A percentile compares a stretch with the other conserved stretches of the same genome.
Evolutionary conservation across 2,329 filamentous ascomycete species (phyloP).

Genomic region (Aspergillus pseudoglaucus): DNA sequence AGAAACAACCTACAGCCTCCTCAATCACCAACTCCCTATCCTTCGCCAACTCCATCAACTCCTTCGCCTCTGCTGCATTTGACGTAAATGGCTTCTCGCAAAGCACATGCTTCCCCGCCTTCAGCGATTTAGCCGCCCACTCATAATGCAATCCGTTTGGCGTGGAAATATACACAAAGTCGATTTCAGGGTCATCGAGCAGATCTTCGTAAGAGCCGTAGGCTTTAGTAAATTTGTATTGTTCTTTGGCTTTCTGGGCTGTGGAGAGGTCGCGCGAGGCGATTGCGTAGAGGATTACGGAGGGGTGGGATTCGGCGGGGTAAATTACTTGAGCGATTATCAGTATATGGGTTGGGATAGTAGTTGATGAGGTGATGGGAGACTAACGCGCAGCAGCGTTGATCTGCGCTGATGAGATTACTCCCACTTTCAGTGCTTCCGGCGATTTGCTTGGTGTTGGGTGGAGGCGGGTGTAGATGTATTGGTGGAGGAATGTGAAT

Average conservation of each 20-base stretch:
- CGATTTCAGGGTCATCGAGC: slow-evolving; percentile 27
- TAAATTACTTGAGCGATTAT: slow-evolving; percentile 21
- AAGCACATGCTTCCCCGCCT: slow-evolving; percentile 24
- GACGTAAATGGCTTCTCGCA: slow-evolving; percentile 25
- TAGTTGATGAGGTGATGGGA: background rate
- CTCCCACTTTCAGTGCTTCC: slow-evolving; percentile 16
- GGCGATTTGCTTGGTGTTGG: slow-evolving; percentile 15
- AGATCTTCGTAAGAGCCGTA: slow-evolving; percentile 20
- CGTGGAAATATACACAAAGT: slow-evolving; percentile 49
- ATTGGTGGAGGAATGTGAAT: slow-evolving; percentile 18
- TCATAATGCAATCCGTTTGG: slow-evolving; percentile 35
- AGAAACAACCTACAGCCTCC: slow-evolving; percentile 36
- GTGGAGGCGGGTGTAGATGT: slow-evolving; percentile 16
- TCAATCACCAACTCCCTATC: slow-evolving; percentile 41
- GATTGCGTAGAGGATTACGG: slow-evolving; percentile 48
- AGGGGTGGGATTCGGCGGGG: slow-evolving; percentile 48
- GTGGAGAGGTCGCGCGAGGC: slow-evolving; percentile 45
- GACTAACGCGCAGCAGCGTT: slow-evolving; percentile 14
- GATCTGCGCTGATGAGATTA: slow-evolving; percentile 18
- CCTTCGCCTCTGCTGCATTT: slow-evolving; percentile 33
- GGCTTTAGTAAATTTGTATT: slow-evolving; percentile 45
- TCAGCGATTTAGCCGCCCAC: slow-evolving; percentile 37
- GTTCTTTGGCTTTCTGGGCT: slow-evolving; percentile 45
- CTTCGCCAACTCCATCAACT: slow-evolving; percentile 36
- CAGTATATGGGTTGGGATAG: background rate